Base-by-base conservation (phyloP, 73 alveolate genomes). In the Paramecium sonneborni region DNA sequence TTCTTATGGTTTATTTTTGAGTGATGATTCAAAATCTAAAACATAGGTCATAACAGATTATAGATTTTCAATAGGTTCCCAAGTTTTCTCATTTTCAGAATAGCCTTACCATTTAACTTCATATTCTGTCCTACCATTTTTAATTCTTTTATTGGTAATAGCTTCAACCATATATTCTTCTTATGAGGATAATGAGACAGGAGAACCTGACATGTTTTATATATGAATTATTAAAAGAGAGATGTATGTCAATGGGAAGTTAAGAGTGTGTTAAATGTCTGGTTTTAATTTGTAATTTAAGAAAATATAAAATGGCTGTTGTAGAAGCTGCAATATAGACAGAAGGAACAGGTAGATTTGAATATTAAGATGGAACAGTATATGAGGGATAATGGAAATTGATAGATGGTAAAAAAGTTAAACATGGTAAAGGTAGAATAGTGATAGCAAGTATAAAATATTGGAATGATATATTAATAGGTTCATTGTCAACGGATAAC, bases 331-430 rank as follows among this genome's bases (percentile, higher is more conserved):
- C 46, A 7, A 57, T 79, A 0, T 21, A 93, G 30, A 52, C 68
- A 23, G 93, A 93, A 34, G 97, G 97, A 11, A 35, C 20, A 41
- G 97, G 98, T 28, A 94, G 96, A 68, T 97, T 97, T 52, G 98
- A 96, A 72, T 97, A 95, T 86, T 85, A 93, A 85, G 95, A 95
- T 52, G 99, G 99, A 0, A 92, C 98, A 6, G 92, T 94, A 10
- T 97, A 96, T 86, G 95, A 88, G 21, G 99, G 99, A 1, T 88
- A 97, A 43, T 97, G 99, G 97, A 95, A 95, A 86, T 82, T 95
- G 57, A 39, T 89, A 23, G 93, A 93, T 87, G 98, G 98, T 30
- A 96, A 57, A 21, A 97, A 94, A 76, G 85, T 93, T 69, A 94
- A 97, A 84, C 98, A 97, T 74, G 99, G 99, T 5, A 84, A 94